A percentile compares a stretch with the other conserved stretches of the same genome.
Evolutionary conservation across 2,329 filamentous ascomycete genomes (phyloP).

Genomic region (Fusarium sp.): DNA sequence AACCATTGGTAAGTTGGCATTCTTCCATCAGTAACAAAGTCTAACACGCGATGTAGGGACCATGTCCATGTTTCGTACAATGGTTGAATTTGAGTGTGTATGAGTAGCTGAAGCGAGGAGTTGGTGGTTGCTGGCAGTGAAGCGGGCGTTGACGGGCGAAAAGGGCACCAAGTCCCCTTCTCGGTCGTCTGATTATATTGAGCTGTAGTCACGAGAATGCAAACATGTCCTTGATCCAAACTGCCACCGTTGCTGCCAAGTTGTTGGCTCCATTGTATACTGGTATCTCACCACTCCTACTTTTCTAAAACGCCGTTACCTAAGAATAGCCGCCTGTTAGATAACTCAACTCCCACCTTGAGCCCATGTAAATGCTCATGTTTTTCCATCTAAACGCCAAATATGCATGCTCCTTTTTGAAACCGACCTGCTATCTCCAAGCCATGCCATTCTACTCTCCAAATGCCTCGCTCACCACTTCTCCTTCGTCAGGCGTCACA

Average conservation of each 20-base stretch:
- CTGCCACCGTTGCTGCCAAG: neutral
- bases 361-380: neutral
- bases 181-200: neutral
- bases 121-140: neutral
- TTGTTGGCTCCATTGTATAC: neutral
- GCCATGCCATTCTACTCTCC: conserved; percentile 42
- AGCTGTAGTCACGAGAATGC: neutral
- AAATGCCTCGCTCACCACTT: conserved; percentile 57
- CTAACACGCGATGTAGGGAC: conserved; percentile 31
- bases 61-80: conserved; percentile 46
- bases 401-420: conserved; percentile 4
- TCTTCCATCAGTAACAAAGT: neutral
- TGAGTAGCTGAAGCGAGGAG: neutral
- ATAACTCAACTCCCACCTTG: neutral
- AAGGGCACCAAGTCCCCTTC: neutral
- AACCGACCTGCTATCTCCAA: neutral
- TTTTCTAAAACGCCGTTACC: conserved; percentile 21
- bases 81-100: neutral
- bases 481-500: conserved; percentile 78
- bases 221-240: neutral
- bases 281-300: conserved; percentile 24
- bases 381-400: conserved; percentile 26
- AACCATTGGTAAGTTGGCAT: conserved; percentile 55
- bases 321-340: neutral
- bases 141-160: neutral